Percentiles rank a stretch among this genome's conserved stretches.
Evolutionary conservation across 2,329 filamentous ascomycete species (phyloP).

Genomic region (Colletotrichum tamarilloi): DNA sequence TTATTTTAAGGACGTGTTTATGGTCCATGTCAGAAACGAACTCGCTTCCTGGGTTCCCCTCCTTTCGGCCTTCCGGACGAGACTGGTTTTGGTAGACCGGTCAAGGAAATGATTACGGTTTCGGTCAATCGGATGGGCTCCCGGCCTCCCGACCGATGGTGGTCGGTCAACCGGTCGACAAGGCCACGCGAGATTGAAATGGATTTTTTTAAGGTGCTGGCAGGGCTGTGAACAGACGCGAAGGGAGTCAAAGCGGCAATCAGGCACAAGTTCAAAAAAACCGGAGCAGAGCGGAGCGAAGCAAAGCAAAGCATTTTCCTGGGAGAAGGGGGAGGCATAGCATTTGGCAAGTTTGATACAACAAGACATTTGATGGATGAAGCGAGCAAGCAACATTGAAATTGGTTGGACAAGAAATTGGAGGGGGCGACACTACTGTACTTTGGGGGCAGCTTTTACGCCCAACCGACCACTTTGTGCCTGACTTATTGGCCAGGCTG

Average conservation of each 20-base stretch:
- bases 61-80: background rate
- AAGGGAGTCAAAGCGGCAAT: background rate
- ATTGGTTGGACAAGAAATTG: background rate
- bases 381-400: background rate
- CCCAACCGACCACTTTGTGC: background rate
- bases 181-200: background rate
- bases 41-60: background rate
- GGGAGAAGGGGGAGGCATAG: background rate
- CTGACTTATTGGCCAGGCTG: background rate
- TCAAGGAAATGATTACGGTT: constrained; percentile 9
- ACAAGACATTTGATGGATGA: background rate
- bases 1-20: background rate
- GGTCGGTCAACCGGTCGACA: background rate
- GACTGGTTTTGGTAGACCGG: background rate
- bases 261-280: background rate
- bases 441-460: background rate
- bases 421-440: background rate
- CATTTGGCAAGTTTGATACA: background rate
- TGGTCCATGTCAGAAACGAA: background rate
- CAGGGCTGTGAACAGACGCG: background rate
- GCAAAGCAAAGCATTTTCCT: too few species aligned
- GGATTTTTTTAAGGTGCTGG: background rate
- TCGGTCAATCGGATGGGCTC: constrained; percentile 18
- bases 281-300: background rate
- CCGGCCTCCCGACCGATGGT: constrained; percentile 3